Evolutionary conservation across 345 rosid genomes (phyloP), one percentile per base, ranked within the genome.

Genomic region (Raphanus raphanistrum): DNA sequence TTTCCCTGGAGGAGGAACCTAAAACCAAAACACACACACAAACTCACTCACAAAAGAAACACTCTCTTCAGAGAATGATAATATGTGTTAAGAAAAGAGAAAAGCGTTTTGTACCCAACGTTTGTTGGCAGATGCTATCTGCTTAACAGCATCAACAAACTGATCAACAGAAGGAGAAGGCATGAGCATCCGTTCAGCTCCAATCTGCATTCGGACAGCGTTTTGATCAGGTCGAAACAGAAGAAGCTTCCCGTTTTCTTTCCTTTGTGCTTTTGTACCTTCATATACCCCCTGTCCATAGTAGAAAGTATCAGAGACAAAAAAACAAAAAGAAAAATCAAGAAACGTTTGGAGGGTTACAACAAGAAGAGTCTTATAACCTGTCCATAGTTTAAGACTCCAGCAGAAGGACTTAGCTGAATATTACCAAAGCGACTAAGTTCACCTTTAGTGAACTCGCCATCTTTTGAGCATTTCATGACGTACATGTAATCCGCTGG

Each of bases 241-340:
- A 61, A 90, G 86, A 70, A 92, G 60, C 72, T 84, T 73, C 11
- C 97, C 92, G 32, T 86, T 81, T 76, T 88, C 84, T 67, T 88
- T 88, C 83, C 93, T 89, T 72, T 87, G 77, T 5, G 90, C 98
- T 86, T 94, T 94, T 57, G 85, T 74, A 36, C 98, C 92, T 87
- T 94, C 98, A 66, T 85, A 89, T 17, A 92, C 48, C 6, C 90
- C 98, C 97, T 94, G 79, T 55, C 25, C 73, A 72, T 4, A 72
- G 0, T 21, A 57, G 29, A 57, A 4, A 63, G 3, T 7, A 10
- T 27, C 32, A 66, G 72, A n/a, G n/a, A 59, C 4, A 21, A 59
- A n/a, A 21, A 21, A 21, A 21, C 0, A 21, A 21, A 21, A 21
- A 21, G 21, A 21, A 21, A 21, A 66, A 38, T 25, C 32, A 59